Conservation (phyloP, 768 basidiomycete species). For the Mycena capillaripes region DNA sequence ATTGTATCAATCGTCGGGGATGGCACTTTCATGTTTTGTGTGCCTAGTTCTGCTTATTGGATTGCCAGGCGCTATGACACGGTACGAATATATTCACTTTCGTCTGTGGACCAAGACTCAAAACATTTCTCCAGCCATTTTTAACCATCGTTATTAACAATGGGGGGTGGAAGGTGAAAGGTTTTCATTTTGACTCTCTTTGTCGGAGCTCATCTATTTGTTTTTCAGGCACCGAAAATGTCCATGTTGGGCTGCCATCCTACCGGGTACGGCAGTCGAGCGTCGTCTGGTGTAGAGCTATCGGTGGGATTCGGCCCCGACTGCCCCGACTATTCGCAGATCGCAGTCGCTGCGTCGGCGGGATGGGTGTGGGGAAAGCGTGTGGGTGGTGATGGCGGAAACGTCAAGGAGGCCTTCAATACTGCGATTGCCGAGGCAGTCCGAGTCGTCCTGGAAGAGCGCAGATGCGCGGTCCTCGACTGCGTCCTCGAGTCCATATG, state of each 20-base stretch:
- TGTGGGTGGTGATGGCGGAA: conserved; percentile 46
- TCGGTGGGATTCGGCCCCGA: conserved; percentile 76
- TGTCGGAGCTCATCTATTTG: background rate
- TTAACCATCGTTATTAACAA: conserved; percentile 81
- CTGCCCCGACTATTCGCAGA: conserved; percentile 70
- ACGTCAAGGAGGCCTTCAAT: conserved; percentile 46
- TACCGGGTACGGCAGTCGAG: conserved; percentile 62
- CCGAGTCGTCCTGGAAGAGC: conserved; percentile 67
- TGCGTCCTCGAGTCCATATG: conserved; percentile 64
- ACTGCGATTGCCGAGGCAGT: conserved; percentile 63
- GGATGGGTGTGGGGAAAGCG: conserved; percentile 75
- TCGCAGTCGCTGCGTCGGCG: conserved; percentile 76
- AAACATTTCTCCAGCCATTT: conserved; percentile 65
- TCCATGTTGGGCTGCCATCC: conserved; percentile 80
- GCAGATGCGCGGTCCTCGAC: conserved; percentile 76
- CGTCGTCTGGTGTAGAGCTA: conserved; percentile 59
- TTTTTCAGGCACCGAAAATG: conserved; percentile 65
- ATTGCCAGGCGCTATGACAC: conserved; percentile 79
- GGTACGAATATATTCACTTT: conserved; percentile 51
- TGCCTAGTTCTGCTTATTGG: conserved; percentile 79
- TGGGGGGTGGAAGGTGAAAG: conserved; percentile 71
- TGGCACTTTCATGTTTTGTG: conserved; percentile 76
- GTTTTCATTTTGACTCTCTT: background rate
- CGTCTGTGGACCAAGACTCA: background rate
- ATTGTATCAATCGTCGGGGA: conserved; percentile 76